Evolutionary conservation across 257 asterid genomes (phyloP), one percentile per base, ranked within the genome.

Genomic region (Henckelia pumila): DNA sequence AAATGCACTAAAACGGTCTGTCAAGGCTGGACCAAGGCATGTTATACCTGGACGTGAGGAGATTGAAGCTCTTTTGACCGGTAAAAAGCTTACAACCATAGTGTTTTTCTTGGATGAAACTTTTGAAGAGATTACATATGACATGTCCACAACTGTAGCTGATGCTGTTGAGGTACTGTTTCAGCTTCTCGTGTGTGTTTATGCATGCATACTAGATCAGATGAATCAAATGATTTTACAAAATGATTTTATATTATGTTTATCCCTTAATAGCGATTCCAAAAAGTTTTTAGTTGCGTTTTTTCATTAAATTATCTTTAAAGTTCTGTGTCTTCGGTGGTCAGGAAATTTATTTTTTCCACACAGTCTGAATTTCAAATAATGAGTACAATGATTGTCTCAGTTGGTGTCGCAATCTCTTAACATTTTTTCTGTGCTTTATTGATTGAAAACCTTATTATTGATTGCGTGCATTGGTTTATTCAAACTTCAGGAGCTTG

Each of bases 81-180:
- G 96, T 26, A 91, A 82, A 89, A 91, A 86, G 81, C 98, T 95
- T 64, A 95, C 97, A 33, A 95, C 98, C 28, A 87, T 91, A 68
- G 98, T 91, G 32, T 91, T 91, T 81, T 94, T 95, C 87, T 81
- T 95, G 88, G 98, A 95, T 32, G 99, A 95, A 81, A 95, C 99
- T 47, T 95, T 91, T 75, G 99, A 91, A 78, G 99, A 95, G 80
- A 95, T 95, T 70, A 83, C 98, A 11, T 95, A 89, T 58, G 98
- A 89, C 85, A 95, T 95, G 96, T 68, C 98, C 73, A 91, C 99
- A 47, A 95, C 97, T 59, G 97, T 87, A 65, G 88, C 90, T 71
- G 99, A 95, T 75, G 89, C 97, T 57, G 89, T 95, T 64, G 99
- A 91, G 99, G 99, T 95, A 94, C 66, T 80, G 44, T 65, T 65